Percentiles rank a stretch among this genome's conserved stretches.
These are phyloP conservation scores for Colletotrichum camelliae DNA, from an alignment of 2,329 filamentous ascomycete species.

Conservation along the genomic window DNA sequence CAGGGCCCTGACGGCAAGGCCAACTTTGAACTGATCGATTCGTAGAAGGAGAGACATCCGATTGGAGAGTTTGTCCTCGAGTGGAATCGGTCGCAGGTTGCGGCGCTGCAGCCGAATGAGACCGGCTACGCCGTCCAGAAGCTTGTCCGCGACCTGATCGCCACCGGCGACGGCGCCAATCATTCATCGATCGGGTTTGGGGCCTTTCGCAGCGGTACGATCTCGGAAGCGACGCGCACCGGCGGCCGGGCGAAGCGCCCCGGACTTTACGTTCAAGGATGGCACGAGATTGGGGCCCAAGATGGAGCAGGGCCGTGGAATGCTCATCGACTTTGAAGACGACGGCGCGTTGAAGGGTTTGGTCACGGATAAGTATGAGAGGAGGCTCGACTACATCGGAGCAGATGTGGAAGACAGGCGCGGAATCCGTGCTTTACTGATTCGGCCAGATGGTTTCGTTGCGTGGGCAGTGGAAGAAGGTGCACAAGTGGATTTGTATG, in stretches of 20 bases:
- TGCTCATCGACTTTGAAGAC: slow-evolving; percentile 32
- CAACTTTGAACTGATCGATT: slow-evolving; percentile 36
- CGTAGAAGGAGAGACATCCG: slow-evolving; percentile 51
- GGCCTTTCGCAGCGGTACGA: slow-evolving; percentile 37
- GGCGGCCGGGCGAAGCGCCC: slow-evolving; percentile 39
- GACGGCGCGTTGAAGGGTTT: slow-evolving; percentile 19
- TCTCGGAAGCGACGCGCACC: slow-evolving; percentile 29
- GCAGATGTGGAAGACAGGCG: slow-evolving; percentile 25
- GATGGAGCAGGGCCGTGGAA: slow-evolving; percentile 30
- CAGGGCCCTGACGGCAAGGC: slow-evolving; percentile 34
- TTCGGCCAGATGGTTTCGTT: slow-evolving; percentile 36
- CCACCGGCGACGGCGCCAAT: slow-evolving; percentile 33
- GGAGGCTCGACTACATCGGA: slow-evolving; percentile 26
- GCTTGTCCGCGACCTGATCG: slow-evolving; percentile 30
- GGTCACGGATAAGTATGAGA: background rate
- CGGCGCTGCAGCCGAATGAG: slow-evolving; percentile 25
- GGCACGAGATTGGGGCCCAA: slow-evolving; percentile 33
- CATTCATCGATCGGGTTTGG: slow-evolving; percentile 36
- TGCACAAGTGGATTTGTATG: slow-evolving; percentile 18
- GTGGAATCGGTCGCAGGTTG: slow-evolving; percentile 42
- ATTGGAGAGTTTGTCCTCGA: slow-evolving; percentile 43
- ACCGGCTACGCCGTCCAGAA: slow-evolving; percentile 24
- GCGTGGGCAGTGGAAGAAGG: slow-evolving; percentile 32
- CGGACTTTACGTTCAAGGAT: slow-evolving; percentile 35
- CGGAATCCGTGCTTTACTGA: slow-evolving; percentile 30